Base-by-base conservation (phyloP, 2,329 filamentous ascomycete species). In the Diaporthe aspalathi region DNA sequence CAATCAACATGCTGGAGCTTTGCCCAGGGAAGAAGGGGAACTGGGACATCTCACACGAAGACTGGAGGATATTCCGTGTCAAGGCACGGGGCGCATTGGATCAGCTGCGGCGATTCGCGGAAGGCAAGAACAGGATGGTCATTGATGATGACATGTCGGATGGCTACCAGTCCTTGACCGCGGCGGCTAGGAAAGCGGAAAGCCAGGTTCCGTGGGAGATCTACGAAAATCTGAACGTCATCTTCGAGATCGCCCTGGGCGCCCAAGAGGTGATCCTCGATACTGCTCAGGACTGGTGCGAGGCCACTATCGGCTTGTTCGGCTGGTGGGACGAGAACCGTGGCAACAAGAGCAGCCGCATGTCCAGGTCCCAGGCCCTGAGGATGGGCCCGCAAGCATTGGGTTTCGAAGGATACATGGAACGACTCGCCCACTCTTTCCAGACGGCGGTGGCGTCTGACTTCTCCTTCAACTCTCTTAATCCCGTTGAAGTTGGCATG, bases 311-410 rank as follows among this genome's bases (percentile, higher is more conserved):
- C 72, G 93, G 92, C 1, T 84, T 98, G 63, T 91, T 95, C 40
- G 91, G 93, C 7, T 98, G 95, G 95, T 97, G 95, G 94, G 92
- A 97, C 78, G 94, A 96, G 73, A 88, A 89, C n/a, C 89, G 90
- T 72, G 87, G 80, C 63, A 81, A 81, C 72, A 84, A 82, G 75
- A 81, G 78, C 62, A 78, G 81, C 24, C 78, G 80, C 70, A 76
- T 83, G 45, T 83, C 84, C 16, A 81, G 83, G 38, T 79, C 82
- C n/a, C 80, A 82, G 73, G 77, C 77, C 40, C 73, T 85, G 24
- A 74, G 76, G 2, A 63, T 79, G 49, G 78, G 83, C 9, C 85
- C 87, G 60, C 77, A 63, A 72, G 78, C 20, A 84, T 88, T 71
- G 24, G 86, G 87, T n/a, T 83, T 88, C 8, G 88, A 91, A 49